These are phyloP conservation scores for Aspergillus ochraceus DNA, from an alignment of 2,329 filamentous ascomycete genomes.

Conservation along the genomic window DNA sequence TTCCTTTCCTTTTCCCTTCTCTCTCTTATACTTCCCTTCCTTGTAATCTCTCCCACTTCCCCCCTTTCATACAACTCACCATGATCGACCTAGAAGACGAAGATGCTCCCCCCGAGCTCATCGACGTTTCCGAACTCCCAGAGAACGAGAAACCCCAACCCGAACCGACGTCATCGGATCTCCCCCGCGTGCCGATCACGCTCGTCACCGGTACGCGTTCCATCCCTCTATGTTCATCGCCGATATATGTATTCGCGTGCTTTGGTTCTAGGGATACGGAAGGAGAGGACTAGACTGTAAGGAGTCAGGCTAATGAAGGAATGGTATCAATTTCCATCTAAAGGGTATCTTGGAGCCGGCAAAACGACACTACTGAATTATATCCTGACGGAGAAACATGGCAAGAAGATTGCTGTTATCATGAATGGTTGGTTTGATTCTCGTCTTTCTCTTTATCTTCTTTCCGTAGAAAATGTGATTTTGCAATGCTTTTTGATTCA, in stretches of 20 bases:
- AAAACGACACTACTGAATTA: constrained; percentile 97
- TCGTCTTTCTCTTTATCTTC: not conserved
- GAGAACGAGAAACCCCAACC: constrained; percentile 22
- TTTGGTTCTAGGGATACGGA: no score
- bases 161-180: constrained; percentile 26
- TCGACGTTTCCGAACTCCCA: constrained; percentile 38
- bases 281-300: no score
- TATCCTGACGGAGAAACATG: constrained; percentile 90
- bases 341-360: constrained; percentile 90
- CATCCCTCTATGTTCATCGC: not conserved
- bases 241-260: not conserved
- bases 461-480: not conserved
- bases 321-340: constrained; percentile 3
- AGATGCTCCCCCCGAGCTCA: constrained; percentile 45
- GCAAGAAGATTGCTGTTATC: constrained; percentile 97
- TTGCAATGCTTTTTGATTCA: not conserved
- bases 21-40: not conserved
- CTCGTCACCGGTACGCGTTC: constrained; percentile 49
- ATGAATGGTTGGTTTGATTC: constrained; percentile 68
- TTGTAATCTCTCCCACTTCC: not conserved
- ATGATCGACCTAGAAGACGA: constrained; percentile 38
- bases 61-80: not conserved
- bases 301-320: not conserved
- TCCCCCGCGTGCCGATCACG: constrained; percentile 50
- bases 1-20: no score